Conservation (phyloP, 2,329 filamentous ascomycete species). For the Zymoseptoria tritici region DNA sequence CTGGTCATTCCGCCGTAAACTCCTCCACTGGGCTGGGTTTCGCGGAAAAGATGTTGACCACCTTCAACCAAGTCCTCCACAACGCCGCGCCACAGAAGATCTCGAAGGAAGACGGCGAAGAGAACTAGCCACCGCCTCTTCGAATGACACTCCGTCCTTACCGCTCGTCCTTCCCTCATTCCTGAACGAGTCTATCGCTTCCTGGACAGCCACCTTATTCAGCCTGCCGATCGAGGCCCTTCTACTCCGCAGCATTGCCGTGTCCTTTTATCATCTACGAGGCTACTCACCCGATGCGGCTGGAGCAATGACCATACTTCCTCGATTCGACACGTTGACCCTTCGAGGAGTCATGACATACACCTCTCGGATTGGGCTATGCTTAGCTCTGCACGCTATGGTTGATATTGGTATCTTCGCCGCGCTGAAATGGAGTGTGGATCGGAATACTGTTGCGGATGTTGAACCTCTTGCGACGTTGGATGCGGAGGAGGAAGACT, state of each 20-base stretch:
- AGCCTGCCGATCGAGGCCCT: constrained; percentile 17
- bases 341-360: neutral
- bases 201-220: constrained; percentile 17
- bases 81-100: neutral
- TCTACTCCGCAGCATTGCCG: constrained; percentile 14
- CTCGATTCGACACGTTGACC: neutral
- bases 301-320: neutral
- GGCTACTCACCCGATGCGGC: too few relatives aligned
- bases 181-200: constrained; percentile 12
- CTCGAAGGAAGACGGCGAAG: constrained; percentile 1
- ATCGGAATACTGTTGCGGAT: neutral
- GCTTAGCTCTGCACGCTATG: neutral
- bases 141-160: neutral
- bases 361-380: neutral
- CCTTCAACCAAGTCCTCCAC: neutral
- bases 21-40: constrained; percentile 18
- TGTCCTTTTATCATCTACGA: constrained; percentile 20
- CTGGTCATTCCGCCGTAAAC: constrained; percentile 9
- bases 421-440: neutral
- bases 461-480: neutral
- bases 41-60: constrained; percentile 10
- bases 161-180: neutral
- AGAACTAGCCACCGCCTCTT: constrained; percentile 4
- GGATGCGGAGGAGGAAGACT: neutral
- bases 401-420: neutral